phyloP scores from a whole-genome alignment of 2,329 filamentous ascomycete genomes.

The Lasiodiplodia gonubiensis region DNA sequence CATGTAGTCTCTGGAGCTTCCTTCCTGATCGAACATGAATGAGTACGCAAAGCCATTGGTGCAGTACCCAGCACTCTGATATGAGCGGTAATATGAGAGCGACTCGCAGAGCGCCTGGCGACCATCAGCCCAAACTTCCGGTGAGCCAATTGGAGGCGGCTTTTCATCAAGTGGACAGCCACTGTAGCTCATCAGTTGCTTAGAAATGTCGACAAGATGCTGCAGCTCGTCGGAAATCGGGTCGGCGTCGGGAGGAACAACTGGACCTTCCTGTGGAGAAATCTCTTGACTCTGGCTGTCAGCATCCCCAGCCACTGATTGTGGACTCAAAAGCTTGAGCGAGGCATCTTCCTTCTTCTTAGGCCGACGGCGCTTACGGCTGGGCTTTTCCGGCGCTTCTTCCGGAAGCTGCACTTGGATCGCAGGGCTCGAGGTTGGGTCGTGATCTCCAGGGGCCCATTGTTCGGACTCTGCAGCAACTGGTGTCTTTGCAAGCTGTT shows the following conservation, averaged over 20 bases:
- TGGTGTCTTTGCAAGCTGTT: not conserved
- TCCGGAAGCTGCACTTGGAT: too few relatives aligned
- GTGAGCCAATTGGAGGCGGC: slow-evolving; percentile 45
- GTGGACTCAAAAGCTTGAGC: not conserved
- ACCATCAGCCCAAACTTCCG: slow-evolving; percentile 62
- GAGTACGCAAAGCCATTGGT: slow-evolving; percentile 58
- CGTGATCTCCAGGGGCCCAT: too few relatives aligned
- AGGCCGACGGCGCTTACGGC: not conserved
- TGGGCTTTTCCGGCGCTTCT: not conserved
- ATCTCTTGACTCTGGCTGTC: too few relatives aligned
- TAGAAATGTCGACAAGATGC: not conserved
- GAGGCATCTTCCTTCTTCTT: not conserved
- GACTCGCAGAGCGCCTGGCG: slow-evolving; percentile 69
- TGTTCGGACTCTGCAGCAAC: not conserved
- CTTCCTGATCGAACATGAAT: slow-evolving; percentile 64
- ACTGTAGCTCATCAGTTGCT: not conserved
- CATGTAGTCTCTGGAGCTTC: slow-evolving; percentile 63
- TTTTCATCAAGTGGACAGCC: slow-evolving; percentile 24
- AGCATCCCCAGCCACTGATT: not conserved
- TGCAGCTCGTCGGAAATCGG: not conserved
- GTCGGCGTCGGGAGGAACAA: not conserved
- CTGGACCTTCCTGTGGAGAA: too few relatives aligned
- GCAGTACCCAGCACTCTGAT: slow-evolving; percentile 65
- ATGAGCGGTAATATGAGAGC: slow-evolving; percentile 65
- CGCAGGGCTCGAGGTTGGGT: not conserved